Evolutionary conservation across 805 yeast species (phyloP).

Genomic region (Candida tibetensis): DNA sequence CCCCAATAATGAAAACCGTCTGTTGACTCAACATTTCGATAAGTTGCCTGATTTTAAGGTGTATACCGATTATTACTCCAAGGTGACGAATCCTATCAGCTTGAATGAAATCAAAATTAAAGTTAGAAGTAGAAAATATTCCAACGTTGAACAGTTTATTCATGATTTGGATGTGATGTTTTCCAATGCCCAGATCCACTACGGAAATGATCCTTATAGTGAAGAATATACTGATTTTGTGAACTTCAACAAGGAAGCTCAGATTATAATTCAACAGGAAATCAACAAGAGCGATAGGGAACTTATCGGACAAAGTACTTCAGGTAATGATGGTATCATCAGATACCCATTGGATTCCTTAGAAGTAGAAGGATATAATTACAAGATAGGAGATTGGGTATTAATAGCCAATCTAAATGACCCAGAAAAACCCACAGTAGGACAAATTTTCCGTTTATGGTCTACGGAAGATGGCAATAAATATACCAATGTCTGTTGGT

Average conservation of each 20-base stretch:
- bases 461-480: slow-evolving; percentile 76
- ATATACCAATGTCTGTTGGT: slow-evolving; percentile 96
- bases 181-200: slow-evolving; percentile 64
- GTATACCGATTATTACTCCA: slow-evolving; percentile 53
- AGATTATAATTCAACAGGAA: slow-evolving; percentile 60
- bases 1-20: slow-evolving; percentile 43
- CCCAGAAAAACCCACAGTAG: slow-evolving; percentile 84
- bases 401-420: slow-evolving; percentile 85
- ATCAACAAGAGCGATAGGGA: slow-evolving; percentile 79
- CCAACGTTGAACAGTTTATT: slow-evolving; percentile 70
- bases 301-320: slow-evolving; percentile 44
- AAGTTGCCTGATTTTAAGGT: slow-evolving; percentile 69
- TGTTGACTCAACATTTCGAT: slow-evolving; percentile 68
- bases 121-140: slow-evolving; percentile 81
- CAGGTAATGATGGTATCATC: slow-evolving; percentile 48
- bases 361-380: slow-evolving; percentile 66
- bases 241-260: slow-evolving; percentile 59
- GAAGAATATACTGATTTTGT: slow-evolving; percentile 60
- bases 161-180: slow-evolving; percentile 75
- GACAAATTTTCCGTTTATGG: slow-evolving; percentile 94
- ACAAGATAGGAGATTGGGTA: slow-evolving; percentile 94
- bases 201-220: slow-evolving; percentile 51
- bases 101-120: slow-evolving; percentile 74
- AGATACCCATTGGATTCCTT: slow-evolving; percentile 80
- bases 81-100: slow-evolving; percentile 58